Base-by-base conservation (phyloP, 768 basidiomycete genomes). In the Phaeotremella skinneri region DNA sequence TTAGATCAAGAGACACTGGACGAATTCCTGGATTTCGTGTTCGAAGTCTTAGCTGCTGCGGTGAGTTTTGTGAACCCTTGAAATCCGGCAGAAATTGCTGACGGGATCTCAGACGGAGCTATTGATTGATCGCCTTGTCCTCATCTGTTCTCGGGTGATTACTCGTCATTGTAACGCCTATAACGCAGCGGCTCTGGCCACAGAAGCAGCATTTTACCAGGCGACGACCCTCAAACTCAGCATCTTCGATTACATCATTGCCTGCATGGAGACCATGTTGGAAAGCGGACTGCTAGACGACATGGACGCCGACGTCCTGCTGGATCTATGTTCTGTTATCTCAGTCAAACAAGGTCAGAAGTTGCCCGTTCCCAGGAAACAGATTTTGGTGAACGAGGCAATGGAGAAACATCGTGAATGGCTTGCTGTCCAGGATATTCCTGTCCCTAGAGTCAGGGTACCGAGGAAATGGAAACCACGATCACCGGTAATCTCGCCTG, bases 261-360 rank as follows among this genome's bases (percentile, higher is more conserved):
- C 84, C 57, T 93, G 91, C 70, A 80, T 94, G 80, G 96, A 99
- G 75, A 85, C 85, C 0, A 81, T 96, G 50, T 82, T 99, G 20
- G 91, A 97, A 70, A 81, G 81, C 31, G 83, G 83, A 17, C 82
- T 93, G 67, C 82, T 99, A 23, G 89, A 92, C 57, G 87, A 87
- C 52, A 81, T 94, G 34, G 81, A 85, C 1, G 70, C 80, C 17
- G 81, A 82, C 31, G 81, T 90, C 21, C 77, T 94, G 62, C 82
- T 83, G 51, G 83, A 86, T 62, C 82, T 99, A 5, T 80, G 86
- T 2, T 69, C 76, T 1, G 87, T 83, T 61, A 80, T 86, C 1
- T 79, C 81, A 17, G 59, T 70, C 9, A 80, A 82, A 43, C 96
- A 99, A 73, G 75, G 78, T 2, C 79, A 80, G 39, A 87, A 87